Conservation (phyloP, 257 asterid species). For the Henckelia pumila region DNA sequence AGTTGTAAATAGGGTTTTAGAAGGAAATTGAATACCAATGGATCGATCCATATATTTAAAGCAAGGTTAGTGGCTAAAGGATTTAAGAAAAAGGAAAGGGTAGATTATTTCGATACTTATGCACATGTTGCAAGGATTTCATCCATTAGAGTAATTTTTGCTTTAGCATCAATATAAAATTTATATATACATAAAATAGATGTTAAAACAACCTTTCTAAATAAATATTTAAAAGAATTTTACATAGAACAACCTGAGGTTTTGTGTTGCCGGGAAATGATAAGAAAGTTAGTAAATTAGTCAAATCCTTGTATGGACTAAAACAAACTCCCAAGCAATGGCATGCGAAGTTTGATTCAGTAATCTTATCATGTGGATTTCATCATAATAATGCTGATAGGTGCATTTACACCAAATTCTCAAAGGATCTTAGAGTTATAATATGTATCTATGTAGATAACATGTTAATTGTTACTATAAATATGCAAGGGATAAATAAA, state of each 20-base stretch:
- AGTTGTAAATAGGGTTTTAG: not conserved
- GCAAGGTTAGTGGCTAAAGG: not conserved
- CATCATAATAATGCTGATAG: not conserved
- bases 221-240: too few species aligned
- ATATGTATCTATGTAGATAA: too few species aligned
- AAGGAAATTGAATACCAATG: too few species aligned
- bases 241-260: not conserved
- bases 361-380: not conserved
- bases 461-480: too few species aligned
- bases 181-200: not conserved
- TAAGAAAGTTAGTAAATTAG: not conserved
- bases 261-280: not conserved
- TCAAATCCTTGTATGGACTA: not conserved
- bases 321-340: not conserved
- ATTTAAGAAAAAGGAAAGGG: not conserved
- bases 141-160: not conserved
- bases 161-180: not conserved
- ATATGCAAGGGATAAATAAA: too few species aligned
- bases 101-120: too few species aligned
- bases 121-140: not conserved
- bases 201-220: not conserved
- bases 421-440: too few species aligned
- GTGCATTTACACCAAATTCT: not conserved
- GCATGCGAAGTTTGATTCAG: not conserved
- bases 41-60: not conserved